A percentile compares a stretch with the other conserved stretches of the same genome.
These are phyloP conservation scores for Phalaenopsis equestris DNA, from an alignment of 106 monocot species.

Conservation along the genomic window DNA sequence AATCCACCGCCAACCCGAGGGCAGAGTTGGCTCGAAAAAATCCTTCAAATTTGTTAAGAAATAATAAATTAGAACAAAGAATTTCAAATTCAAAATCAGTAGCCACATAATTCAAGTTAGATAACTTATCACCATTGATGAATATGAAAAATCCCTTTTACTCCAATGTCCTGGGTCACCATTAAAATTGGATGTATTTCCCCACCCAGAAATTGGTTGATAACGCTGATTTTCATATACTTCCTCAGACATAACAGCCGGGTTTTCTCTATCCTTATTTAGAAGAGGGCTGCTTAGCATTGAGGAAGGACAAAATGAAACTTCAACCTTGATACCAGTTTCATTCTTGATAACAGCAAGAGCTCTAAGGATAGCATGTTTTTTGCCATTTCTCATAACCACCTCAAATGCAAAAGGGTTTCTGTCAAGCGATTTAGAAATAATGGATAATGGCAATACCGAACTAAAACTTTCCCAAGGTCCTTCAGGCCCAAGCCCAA, in stretches of 20 bases:
- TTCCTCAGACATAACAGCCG: slow-evolving; percentile 42
- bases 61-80: slow-evolving; percentile 10
- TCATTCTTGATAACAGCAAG: slow-evolving; percentile 71
- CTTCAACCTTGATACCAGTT: slow-evolving; percentile 68
- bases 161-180: slow-evolving; percentile 55
- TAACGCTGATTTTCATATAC: slow-evolving; percentile 76
- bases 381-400: slow-evolving; percentile 58
- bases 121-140: slow-evolving; percentile 50
- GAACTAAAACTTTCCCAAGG: slow-evolving; percentile 83
- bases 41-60: slow-evolving; percentile 31
- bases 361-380: slow-evolving; percentile 75
- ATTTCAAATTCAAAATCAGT: slow-evolving; percentile 9
- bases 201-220: slow-evolving; percentile 68
- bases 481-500: slow-evolving; percentile 65
- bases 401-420: slow-evolving; percentile 79
- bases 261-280: slow-evolving; percentile 6
- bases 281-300: slow-evolving; percentile 14
- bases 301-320: slow-evolving; percentile 51
- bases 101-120: not conserved
- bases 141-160: slow-evolving; percentile 61
- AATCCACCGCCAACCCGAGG: slow-evolving; percentile 64
- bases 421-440: slow-evolving; percentile 60
- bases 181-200: slow-evolving; percentile 28
- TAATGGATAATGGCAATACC: slow-evolving; percentile 49
- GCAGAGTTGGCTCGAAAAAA: slow-evolving; percentile 73